These are phyloP conservation scores for Trichoderma polysporum DNA, from an alignment of 2,329 filamentous ascomycete species.

Conservation along the genomic window DNA sequence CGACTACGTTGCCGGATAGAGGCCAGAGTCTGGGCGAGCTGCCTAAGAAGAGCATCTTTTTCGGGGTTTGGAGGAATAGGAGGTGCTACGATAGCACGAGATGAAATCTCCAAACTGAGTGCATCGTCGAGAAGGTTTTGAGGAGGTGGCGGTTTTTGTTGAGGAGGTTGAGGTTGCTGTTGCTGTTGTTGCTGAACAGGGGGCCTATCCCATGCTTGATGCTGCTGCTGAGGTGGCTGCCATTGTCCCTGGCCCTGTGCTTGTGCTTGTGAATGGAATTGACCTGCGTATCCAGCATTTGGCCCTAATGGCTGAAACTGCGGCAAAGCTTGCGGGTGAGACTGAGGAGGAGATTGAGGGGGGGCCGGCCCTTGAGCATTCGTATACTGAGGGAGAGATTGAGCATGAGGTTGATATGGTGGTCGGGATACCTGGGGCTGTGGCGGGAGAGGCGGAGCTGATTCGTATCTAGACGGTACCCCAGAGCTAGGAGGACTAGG, in stretches of 20 bases:
- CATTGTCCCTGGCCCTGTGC: slow-evolving; percentile 31
- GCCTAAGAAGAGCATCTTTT: slow-evolving; percentile 80
- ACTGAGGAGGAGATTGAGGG: background rate
- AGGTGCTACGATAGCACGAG: slow-evolving; percentile 62
- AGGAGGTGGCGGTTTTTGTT: slow-evolving; percentile 29
- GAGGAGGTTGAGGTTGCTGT: slow-evolving; percentile 13
- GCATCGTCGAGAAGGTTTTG: slow-evolving; percentile 59
- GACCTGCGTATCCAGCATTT: slow-evolving; percentile 6
- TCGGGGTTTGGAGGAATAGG: slow-evolving; percentile 94
- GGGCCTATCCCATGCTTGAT: slow-evolving; percentile 27
- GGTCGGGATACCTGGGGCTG: slow-evolving; percentile 25
- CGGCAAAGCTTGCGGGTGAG: background rate
- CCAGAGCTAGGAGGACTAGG: slow-evolving; percentile 23
- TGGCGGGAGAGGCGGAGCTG: slow-evolving; percentile 46
- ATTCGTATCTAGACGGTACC: slow-evolving; percentile 46
- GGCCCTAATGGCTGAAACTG: background rate
- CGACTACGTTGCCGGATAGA: slow-evolving; percentile 67
- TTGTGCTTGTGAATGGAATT: slow-evolving; percentile 28
- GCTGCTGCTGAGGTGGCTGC: slow-evolving; percentile 25
- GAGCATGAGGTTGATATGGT: background rate
- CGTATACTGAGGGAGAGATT: slow-evolving; percentile 7
- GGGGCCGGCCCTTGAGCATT: background rate
- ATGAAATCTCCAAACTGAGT: slow-evolving; percentile 50
- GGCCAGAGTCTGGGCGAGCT: slow-evolving; percentile 69
- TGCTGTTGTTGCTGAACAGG: slow-evolving; percentile 22